Evolutionary conservation across 495 filamentous ascomycete genomes (phyloP).

Genomic region (Bacidia gigantensis): DNA sequence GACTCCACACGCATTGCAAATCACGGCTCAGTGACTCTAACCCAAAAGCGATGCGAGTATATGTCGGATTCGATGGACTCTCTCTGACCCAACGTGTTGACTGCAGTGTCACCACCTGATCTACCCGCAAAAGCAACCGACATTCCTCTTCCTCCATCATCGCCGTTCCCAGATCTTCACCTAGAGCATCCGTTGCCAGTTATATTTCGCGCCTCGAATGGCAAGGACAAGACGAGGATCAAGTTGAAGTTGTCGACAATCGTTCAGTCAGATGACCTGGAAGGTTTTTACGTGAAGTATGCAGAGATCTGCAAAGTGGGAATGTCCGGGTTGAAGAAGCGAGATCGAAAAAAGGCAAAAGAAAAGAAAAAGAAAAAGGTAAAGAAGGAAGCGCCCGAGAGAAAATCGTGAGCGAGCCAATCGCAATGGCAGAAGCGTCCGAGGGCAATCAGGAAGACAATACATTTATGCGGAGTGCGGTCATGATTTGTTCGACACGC

Average conservation of each 20-base stretch:
- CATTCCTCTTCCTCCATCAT: conserved; percentile 10
- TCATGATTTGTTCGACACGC: background rate
- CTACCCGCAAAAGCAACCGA: conserved; percentile 13
- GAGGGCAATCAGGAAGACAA: background rate
- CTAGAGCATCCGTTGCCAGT: conserved; percentile 48
- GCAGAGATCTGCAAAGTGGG: conserved; percentile 85
- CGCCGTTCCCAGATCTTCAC: conserved; percentile 38
- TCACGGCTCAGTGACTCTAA: conserved; percentile 68
- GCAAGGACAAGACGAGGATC: conserved; percentile 40
- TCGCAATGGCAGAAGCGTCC: background rate
- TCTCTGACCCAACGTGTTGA: background rate
- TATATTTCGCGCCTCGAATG: conserved; percentile 74
- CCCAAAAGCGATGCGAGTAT: conserved; percentile 62
- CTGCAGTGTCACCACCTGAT: conserved; percentile 20
- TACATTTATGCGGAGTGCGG: background rate
- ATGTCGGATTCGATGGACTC: background rate
- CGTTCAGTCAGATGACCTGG: conserved; percentile 59
- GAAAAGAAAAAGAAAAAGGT: conserved; percentile 65
- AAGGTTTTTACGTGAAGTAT: conserved; percentile 70
- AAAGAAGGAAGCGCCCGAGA: conserved; percentile 32
- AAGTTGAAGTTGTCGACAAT: conserved; percentile 72
- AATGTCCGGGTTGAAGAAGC: conserved; percentile 83
- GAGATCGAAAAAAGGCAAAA: conserved; percentile 74
- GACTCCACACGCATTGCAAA: conserved; percentile 48
- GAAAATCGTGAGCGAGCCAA: background rate